phyloP scores from a whole-genome alignment of 73 alveolate species.

The Paramecium sonneborni region DNA sequence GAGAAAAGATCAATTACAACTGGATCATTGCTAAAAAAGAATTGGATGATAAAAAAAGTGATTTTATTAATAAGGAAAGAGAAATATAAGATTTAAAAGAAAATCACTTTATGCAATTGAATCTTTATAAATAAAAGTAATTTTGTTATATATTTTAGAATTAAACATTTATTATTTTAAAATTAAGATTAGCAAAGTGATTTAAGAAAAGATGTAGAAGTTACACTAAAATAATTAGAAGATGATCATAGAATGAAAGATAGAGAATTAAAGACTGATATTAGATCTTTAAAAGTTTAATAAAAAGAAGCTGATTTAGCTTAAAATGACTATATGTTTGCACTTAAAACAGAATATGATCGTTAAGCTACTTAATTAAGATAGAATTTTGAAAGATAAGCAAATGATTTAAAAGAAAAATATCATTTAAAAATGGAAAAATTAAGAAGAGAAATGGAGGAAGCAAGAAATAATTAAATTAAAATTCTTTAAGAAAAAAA shows the following conservation, averaged over 20 bases:
- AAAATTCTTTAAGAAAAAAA: constrained; percentile 90
- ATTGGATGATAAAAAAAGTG: constrained; percentile 95
- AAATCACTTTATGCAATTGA: constrained; percentile 92
- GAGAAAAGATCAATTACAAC: constrained; percentile 96
- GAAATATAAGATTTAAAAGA: constrained; percentile 94
- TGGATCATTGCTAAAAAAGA: constrained; percentile 97
- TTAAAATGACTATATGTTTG: constrained; percentile 91
- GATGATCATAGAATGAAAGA: constrained; percentile 96
- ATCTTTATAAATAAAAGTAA: constrained; percentile 90
- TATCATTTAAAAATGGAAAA: constrained; percentile 95
- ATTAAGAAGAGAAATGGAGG: constrained; percentile 95
- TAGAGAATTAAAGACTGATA: constrained; percentile 95
- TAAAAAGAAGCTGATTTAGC: constrained; percentile 95
- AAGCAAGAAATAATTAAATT: constrained; percentile 87
- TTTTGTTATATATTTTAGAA: constrained; percentile 53
- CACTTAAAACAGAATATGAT: constrained; percentile 91
- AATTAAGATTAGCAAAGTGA: constrained; percentile 94
- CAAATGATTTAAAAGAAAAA: constrained; percentile 90
- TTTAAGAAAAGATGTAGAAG: constrained; percentile 92
- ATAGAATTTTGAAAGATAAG: constrained; percentile 93
- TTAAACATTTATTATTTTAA: constrained; percentile 93
- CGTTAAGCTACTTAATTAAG: constrained; percentile 90
- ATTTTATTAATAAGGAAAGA: constrained; percentile 92
- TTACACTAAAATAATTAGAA: constrained; percentile 92
- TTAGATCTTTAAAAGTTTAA: constrained; percentile 89